Evolutionary conservation across 2,329 filamentous ascomycete species (phyloP).

Genomic region (Neopestalotiopsis sp.): DNA sequence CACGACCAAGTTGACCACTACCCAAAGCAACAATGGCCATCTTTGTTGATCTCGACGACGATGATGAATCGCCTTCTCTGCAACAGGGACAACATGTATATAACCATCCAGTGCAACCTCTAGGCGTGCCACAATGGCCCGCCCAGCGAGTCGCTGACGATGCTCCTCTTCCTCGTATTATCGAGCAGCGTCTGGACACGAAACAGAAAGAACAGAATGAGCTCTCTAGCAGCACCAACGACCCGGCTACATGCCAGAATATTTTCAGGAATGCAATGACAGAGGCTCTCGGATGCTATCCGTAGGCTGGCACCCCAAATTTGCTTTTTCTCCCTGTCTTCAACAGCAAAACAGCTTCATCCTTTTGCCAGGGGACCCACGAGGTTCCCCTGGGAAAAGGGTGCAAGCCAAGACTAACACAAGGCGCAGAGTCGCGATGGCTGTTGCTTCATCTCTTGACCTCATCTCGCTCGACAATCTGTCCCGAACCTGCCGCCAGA

Average conservation of each 20-base stretch:
- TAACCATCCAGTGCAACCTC: conserved; percentile 1
- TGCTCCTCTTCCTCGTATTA: conserved; percentile 14
- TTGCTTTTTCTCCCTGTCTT: conserved; percentile 28
- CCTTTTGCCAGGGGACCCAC: neutral
- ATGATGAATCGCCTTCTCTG: conserved; percentile 31
- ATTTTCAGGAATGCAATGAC: conserved; percentile 65
- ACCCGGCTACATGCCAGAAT: conserved; percentile 38
- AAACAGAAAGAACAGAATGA: conserved; percentile 5
- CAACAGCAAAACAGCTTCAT: conserved; percentile 8
- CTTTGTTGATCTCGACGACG: conserved; percentile 40
- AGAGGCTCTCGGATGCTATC: conserved; percentile 69
- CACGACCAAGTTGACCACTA: neutral
- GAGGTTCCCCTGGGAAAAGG: neutral
- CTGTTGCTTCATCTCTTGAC: conserved; percentile 79
- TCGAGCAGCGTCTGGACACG: conserved; percentile 8
- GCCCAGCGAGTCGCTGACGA: conserved; percentile 23
- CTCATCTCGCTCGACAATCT: conserved; percentile 86
- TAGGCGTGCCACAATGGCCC: conserved; percentile 31
- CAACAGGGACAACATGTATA: conserved; percentile 19
- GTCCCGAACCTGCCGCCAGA: conserved; percentile 79
- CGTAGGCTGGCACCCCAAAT: conserved; percentile 56
- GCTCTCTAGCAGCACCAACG: conserved; percentile 14
- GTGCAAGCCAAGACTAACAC: conserved; percentile 24
- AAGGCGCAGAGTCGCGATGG: conserved; percentile 70
- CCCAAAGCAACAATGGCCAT: conserved; percentile 32